Evolutionary conservation across 2,329 filamentous ascomycete genomes (phyloP).

Genomic region (Trichoderma asperellum): DNA sequence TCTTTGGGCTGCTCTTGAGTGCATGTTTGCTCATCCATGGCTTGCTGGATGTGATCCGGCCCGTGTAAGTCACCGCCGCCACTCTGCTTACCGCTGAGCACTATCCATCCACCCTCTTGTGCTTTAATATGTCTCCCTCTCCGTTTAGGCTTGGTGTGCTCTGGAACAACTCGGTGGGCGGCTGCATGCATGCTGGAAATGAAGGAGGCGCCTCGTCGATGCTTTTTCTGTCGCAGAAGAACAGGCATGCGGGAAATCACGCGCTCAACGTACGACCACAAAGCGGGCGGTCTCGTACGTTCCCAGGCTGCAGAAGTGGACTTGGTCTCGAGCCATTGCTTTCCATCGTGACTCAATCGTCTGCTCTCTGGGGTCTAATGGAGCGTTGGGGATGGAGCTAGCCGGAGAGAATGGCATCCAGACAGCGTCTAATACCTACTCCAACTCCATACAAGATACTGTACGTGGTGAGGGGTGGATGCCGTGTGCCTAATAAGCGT

Average conservation of each 20-base stretch:
- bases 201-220: slow-evolving; percentile 22
- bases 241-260: slow-evolving; percentile 26
- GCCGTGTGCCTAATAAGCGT: neutral
- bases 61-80: slow-evolving; percentile 11
- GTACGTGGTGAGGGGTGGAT: neutral
- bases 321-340: slow-evolving; percentile 16
- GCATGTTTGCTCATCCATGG: neutral
- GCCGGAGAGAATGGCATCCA: neutral
- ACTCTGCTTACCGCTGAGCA: neutral
- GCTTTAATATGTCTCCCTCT: neutral
- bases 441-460: neutral
- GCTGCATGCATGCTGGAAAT: slow-evolving; percentile 21
- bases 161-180: slow-evolving; percentile 2
- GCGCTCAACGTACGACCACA: slow-evolving; percentile 25
- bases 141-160: neutral
- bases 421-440: neutral
- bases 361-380: neutral
- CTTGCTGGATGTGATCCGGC: neutral
- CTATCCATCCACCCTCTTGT: neutral
- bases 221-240: slow-evolving; percentile 9
- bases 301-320: slow-evolving; percentile 5
- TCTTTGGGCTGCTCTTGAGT: neutral
- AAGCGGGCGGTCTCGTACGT: slow-evolving; percentile 18
- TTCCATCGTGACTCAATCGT: slow-evolving; percentile 11
- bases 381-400: neutral